Evolutionary conservation across 148 eudicot species (phyloP).

Genomic region (Camellia lanceoleosa): DNA sequence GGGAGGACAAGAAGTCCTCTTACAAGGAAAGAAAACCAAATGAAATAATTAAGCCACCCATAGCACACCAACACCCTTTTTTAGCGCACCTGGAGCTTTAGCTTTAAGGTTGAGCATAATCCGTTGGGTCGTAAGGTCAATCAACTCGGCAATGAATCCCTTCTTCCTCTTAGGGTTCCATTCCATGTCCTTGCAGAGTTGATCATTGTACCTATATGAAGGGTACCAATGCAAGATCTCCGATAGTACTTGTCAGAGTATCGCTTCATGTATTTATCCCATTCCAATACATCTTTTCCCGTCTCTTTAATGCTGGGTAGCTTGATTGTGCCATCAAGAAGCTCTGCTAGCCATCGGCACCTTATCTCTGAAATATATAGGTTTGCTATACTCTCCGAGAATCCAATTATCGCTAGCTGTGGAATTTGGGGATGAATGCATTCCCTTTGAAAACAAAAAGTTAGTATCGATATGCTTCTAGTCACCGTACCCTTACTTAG

Average conservation of each 20-base stretch:
- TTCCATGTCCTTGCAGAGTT: conserved; percentile 76
- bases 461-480: not conserved
- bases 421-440: conserved; percentile 73
- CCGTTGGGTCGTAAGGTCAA: conserved; percentile 68
- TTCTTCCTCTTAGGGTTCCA: conserved; percentile 58
- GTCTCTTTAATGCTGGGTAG: conserved; percentile 50
- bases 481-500: too few relatives aligned
- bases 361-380: conserved; percentile 53
- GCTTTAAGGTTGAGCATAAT: conserved; percentile 30
- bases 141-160: conserved; percentile 46
- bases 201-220: conserved; percentile 68
- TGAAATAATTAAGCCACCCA: too few relatives aligned
- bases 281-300: conserved; percentile 50
- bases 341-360: conserved; percentile 58
- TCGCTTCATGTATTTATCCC: conserved; percentile 46
- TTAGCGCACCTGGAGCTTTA: not conserved
- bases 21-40: too few relatives aligned
- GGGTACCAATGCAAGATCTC: conserved; percentile 52
- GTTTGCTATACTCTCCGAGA: conserved; percentile 52
- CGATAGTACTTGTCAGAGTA: conserved; percentile 29
- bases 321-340: conserved; percentile 54
- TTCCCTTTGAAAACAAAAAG: conserved; percentile 33
- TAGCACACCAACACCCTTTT: not conserved
- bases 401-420: conserved; percentile 60
- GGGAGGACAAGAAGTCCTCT: too few relatives aligned